phyloP scores from a whole-genome alignment of 1,284 basidiomycete genomes.

The Cutaneotrichosporon dermatis region DNA sequence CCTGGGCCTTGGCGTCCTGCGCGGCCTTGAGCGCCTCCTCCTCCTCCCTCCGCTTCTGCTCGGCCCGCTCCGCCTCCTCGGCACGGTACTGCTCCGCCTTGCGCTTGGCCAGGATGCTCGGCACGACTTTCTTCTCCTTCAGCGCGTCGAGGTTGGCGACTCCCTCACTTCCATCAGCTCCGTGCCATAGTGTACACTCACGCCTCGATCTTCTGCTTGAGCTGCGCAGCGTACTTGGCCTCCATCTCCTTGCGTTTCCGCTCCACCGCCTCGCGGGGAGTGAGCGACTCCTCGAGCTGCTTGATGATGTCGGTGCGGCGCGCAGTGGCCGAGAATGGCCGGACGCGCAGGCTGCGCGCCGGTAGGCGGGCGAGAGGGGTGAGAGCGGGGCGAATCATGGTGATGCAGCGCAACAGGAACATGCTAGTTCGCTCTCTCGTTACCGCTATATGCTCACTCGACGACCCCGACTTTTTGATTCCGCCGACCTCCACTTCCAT shows the following conservation, averaged over 20 bases:
- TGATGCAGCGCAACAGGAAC: too few species aligned
- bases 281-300: slow-evolving; percentile 36
- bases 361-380: slow-evolving; percentile 3
- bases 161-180: slow-evolving; percentile 34
- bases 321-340: not conserved
- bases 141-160: slow-evolving; percentile 43
- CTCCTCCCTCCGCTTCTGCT: slow-evolving; percentile 10
- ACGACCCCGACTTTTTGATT: slow-evolving; percentile 9
- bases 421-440: too few species aligned
- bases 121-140: slow-evolving; percentile 42
- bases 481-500: slow-evolving; percentile 3
- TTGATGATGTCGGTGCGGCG: slow-evolving; percentile 24
- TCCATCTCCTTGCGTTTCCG: slow-evolving; percentile 42
- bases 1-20: slow-evolving; percentile 51
- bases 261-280: slow-evolving; percentile 46
- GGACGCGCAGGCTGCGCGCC: too few species aligned
- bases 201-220: slow-evolving; percentile 43
- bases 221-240: slow-evolving; percentile 47
- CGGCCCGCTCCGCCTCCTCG: slow-evolving; percentile 14
- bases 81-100: slow-evolving; percentile 25
- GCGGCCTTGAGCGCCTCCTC: slow-evolving; percentile 30
- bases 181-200: slow-evolving; percentile 26
- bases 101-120: slow-evolving; percentile 28
- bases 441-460: too few species aligned
- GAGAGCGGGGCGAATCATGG: not conserved